Evolutionary conservation across 768 basidiomycete species (phyloP).

Genomic region (Panaeolus cyanescens): DNA sequence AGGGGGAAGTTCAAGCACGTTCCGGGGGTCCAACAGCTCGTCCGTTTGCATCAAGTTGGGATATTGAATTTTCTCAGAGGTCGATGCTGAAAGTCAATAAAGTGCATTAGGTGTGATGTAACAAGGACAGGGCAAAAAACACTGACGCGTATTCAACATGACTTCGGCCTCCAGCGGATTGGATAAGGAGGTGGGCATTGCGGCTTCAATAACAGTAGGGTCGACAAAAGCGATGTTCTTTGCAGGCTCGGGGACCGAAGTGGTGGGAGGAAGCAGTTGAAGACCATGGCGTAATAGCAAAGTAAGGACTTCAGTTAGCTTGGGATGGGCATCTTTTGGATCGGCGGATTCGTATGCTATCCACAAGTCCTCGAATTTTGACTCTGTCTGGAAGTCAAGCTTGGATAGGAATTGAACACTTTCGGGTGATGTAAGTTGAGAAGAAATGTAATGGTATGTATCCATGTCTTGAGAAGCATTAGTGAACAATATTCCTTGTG

Average conservation of each 20-base stretch:
- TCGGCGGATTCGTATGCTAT: slow-evolving; percentile 20
- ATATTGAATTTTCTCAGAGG: slow-evolving; percentile 21
- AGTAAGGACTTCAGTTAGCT: slow-evolving; percentile 18
- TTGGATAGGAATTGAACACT: slow-evolving; percentile 1
- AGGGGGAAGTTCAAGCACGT: slow-evolving; percentile 55
- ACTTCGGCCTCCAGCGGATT: slow-evolving; percentile 4
- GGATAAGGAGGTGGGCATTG: not conserved
- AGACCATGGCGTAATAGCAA: slow-evolving; percentile 23
- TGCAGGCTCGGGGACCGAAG: not conserved
- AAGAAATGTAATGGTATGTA: slow-evolving; percentile 20
- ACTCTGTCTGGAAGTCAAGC: slow-evolving; percentile 11
- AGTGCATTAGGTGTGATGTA: not conserved
- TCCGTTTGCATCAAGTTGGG: slow-evolving; percentile 69
- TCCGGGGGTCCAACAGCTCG: slow-evolving; percentile 61
- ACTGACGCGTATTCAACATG: not conserved
- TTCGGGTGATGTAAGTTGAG: slow-evolving; percentile 11
- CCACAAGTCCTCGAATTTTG: slow-evolving; percentile 24
- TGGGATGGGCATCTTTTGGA: slow-evolving; percentile 14
- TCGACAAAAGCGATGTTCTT: slow-evolving; percentile 14
- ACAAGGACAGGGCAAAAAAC: not conserved
- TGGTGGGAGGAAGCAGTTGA: slow-evolving; percentile 17
- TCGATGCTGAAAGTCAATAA: slow-evolving; percentile 8
- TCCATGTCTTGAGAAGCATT: slow-evolving; percentile 11
- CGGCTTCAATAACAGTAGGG: slow-evolving; percentile 8
- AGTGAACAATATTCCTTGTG: not conserved